These are phyloP conservation scores for Fusarium concolor DNA, from an alignment of 2,329 filamentous ascomycete genomes.

Conservation along the genomic window DNA sequence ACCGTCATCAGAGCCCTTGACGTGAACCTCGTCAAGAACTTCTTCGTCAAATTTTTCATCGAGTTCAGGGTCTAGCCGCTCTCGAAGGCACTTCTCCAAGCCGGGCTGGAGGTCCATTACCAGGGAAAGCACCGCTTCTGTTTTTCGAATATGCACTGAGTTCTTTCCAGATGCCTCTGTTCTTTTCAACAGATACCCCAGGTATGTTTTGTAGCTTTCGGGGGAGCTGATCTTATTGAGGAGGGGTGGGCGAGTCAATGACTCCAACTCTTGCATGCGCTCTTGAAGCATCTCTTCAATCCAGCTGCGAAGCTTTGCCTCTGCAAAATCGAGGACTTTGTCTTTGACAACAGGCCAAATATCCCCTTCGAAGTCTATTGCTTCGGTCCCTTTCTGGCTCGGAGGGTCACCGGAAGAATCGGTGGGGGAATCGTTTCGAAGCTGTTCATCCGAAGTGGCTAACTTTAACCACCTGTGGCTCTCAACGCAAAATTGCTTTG, in stretches of 20 bases:
- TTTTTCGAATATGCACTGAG: fast-evolving
- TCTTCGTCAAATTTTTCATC: neutral
- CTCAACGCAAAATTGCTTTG: fast-evolving
- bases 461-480: neutral
- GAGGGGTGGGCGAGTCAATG: neutral
- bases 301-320: neutral
- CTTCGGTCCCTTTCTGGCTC: fast-evolving
- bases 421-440: no score
- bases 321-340: neutral
- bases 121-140: slow-evolving; percentile 9
- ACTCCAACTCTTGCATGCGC: neutral
- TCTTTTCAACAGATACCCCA: neutral
- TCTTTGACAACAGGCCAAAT: slow-evolving; percentile 1
- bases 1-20: neutral
- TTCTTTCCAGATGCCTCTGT: neutral
- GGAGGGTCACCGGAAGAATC: fast-evolving
- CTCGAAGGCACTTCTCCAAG: neutral
- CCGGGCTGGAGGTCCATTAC: neutral
- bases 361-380: neutral
- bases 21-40: no score
- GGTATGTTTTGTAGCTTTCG: neutral
- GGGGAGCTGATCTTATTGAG: slow-evolving; percentile 3
- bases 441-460: neutral
- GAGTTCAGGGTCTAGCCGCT: neutral
- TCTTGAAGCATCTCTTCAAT: neutral